Evolutionary conservation across 2,329 filamentous ascomycete genomes (phyloP), one percentile per base, ranked within the genome.

Genomic region (Septoria linicola): DNA sequence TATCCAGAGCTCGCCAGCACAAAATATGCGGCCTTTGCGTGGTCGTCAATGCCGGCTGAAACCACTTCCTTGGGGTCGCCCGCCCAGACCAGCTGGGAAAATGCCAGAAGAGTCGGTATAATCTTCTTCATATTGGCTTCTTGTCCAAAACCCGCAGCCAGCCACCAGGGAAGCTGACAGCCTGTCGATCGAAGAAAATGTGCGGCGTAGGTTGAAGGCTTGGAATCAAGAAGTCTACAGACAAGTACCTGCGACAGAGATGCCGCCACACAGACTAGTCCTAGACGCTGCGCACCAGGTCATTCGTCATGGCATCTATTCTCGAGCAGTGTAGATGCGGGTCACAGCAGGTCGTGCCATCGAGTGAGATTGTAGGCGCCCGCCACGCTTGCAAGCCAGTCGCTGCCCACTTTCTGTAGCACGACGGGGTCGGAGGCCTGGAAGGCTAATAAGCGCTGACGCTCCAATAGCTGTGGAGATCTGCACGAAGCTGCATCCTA

Each of bases 11-110:
- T 54, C 23, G 49, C 48, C 32, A 57, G 51, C 25, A 61, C 61
- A 41, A 65, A 65, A 51, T 63, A 63, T 14, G 55, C 57, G 8
- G 58, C 62, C 42, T 60, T 62, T 11, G 59, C 60, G 21, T 55
- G 35, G 13, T 56, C 37, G 27, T 60, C 57, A 65, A 51, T 58
- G 11, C 59, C 59, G 19, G 57, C 59, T 4, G 35, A 31, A 14
- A 31, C 19, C 21, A 52, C 42, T 35, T 54, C 16, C 13, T 54
- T 34, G 4, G 14, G 17, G 41, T 59, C 42, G n/a, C 45, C 58
- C n/a, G 58, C 53, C 35, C 46, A 57, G 27, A 40, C 49, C 41
- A 55, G 51, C 35, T 40, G 41, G 20, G 57, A 30, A 27, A 49
- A 19, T 14, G 52, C 27, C 47, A 59, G 54, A n/a, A 57, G 17